Percentiles rank a stretch among this genome's conserved stretches.
These are phyloP conservation scores for Neurospora sp. DNA, from an alignment of 495 filamentous ascomycete genomes.

Conservation along the genomic window DNA sequence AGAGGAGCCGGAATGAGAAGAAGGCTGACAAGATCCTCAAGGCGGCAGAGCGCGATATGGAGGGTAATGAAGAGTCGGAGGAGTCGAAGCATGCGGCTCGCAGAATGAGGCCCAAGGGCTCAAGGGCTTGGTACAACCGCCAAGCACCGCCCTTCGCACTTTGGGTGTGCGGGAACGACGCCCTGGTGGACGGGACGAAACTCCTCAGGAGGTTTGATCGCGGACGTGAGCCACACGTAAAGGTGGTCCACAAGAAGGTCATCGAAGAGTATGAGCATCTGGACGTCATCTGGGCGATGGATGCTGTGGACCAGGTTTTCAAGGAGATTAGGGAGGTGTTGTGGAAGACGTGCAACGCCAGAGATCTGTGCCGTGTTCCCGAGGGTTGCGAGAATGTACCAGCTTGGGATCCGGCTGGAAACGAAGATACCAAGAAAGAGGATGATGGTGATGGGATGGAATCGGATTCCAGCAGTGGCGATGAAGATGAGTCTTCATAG, in stretches of 20 bases:
- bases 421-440: background rate
- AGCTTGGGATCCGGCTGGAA: conserved; percentile 18
- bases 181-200: conserved; percentile 71
- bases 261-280: conserved; percentile 92
- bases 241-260: conserved; percentile 68
- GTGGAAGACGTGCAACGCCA: conserved; percentile 58
- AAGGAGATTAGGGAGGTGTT: conserved; percentile 72
- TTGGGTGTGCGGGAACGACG: conserved; percentile 77
- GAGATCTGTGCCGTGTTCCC: conserved; percentile 50
- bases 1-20: background rate
- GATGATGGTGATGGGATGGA: conserved; percentile 8
- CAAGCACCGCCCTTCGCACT: conserved; percentile 76
- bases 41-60: conserved; percentile 9
- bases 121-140: conserved; percentile 71
- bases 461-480: conserved; percentile 24
- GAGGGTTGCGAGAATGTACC: conserved; percentile 47
- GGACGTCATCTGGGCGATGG: conserved; percentile 94
- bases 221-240: conserved; percentile 73
- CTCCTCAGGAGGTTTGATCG: conserved; percentile 65
- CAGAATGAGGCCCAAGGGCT: conserved; percentile 24
- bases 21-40: conserved; percentile 1
- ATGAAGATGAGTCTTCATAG: conserved; percentile 9
- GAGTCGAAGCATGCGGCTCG: conserved; percentile 8
- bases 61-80: background rate
- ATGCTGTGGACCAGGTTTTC: conserved; percentile 74